phyloP scores from a whole-genome alignment of 2,329 filamentous ascomycete genomes.

The Neonectria ditissima region DNA sequence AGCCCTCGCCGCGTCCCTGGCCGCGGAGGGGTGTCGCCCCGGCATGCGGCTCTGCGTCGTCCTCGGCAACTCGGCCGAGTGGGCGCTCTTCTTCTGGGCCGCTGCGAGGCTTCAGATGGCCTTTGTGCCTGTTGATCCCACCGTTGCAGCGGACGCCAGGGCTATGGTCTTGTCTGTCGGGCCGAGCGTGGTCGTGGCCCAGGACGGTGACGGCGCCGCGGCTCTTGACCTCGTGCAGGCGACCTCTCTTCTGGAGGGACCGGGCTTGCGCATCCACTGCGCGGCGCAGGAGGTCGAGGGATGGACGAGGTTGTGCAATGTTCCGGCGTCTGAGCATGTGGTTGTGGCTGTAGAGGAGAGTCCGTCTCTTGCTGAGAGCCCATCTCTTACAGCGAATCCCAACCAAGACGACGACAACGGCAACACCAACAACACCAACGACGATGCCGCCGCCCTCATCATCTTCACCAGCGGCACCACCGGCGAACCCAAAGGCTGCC shows the following conservation, averaged over 20 bases:
- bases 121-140: slow-evolving; percentile 52
- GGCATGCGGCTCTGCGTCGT: slow-evolving; percentile 49
- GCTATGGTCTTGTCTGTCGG: slow-evolving; percentile 39
- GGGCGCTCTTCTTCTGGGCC: slow-evolving; percentile 53
- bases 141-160: slow-evolving; percentile 38
- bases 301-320: slow-evolving; percentile 38
- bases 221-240: slow-evolving; percentile 33
- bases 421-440: background rate
- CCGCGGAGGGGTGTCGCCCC: slow-evolving; percentile 38
- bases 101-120: slow-evolving; percentile 49
- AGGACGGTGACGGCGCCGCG: slow-evolving; percentile 43
- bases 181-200: slow-evolving; percentile 49
- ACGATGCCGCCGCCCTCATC: slow-evolving; percentile 49
- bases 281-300: slow-evolving; percentile 26
- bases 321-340: slow-evolving; percentile 4
- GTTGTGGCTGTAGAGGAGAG: too few species aligned
- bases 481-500: slow-evolving; percentile 59
- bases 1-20: slow-evolving; percentile 41
- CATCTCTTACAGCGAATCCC: too few species aligned
- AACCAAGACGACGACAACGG: too few species aligned
- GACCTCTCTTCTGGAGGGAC: background rate
- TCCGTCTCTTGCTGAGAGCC: too few species aligned
- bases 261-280: slow-evolving; percentile 42
- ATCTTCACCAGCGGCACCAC: slow-evolving; percentile 65
- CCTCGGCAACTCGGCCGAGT: slow-evolving; percentile 54